A percentile compares a stretch with the other conserved stretches of the same genome.
Conservation (phyloP, 116 monocot species). For the Posidonia oceanica region DNA sequence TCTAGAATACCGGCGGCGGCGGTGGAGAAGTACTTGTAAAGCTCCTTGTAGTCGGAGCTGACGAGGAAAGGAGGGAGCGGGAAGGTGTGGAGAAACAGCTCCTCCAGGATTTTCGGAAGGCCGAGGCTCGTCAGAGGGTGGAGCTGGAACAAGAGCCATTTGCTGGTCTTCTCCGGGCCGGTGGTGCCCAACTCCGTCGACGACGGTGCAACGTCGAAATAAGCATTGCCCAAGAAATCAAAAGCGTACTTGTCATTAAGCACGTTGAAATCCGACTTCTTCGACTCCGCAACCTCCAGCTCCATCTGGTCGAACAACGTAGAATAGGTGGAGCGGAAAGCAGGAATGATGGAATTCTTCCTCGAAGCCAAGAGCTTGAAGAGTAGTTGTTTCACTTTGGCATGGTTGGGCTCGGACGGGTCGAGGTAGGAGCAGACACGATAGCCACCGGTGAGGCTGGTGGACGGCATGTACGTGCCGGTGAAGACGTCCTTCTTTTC, state of each 20-base stretch:
- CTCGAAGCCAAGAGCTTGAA: constrained; percentile 35
- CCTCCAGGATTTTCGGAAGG: constrained; percentile 46
- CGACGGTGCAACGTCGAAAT: constrained; percentile 24
- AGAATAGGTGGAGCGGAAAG: constrained; percentile 31
- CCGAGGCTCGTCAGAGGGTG: constrained; percentile 37
- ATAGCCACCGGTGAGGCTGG: constrained; percentile 45
- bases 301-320: constrained; percentile 37
- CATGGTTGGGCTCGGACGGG: constrained; percentile 54
- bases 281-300: constrained; percentile 17
- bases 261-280: constrained; percentile 41
- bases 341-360: constrained; percentile 27
- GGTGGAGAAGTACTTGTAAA: constrained; percentile 32
- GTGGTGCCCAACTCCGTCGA: constrained; percentile 13
- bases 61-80: constrained; percentile 26
- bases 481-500: constrained; percentile 67
- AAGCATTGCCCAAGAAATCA: constrained; percentile 36
- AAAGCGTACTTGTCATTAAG: constrained; percentile 42
- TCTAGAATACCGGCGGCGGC: constrained; percentile 18
- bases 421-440: constrained; percentile 57
- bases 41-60: constrained; percentile 30
- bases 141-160: constrained; percentile 50
- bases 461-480: constrained; percentile 61
- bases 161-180: constrained; percentile 20
- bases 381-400: constrained; percentile 43
- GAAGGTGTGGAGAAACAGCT: constrained; percentile 49